Evolutionary conservation across 768 basidiomycete species (phyloP), one percentile per base, ranked within the genome.

Genomic region (Cystobasidium tubakii): DNA sequence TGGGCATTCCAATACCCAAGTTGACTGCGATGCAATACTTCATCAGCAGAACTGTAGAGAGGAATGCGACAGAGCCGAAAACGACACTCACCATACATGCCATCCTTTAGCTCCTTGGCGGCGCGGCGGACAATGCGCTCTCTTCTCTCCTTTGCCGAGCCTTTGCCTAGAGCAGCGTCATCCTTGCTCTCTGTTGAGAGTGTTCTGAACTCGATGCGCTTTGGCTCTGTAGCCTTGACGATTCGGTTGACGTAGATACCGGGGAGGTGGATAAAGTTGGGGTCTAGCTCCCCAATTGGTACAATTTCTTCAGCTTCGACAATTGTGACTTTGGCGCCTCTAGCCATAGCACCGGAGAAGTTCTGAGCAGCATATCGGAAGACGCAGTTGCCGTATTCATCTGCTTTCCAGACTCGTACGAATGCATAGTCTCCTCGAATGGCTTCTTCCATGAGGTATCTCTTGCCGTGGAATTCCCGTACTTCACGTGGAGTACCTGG

Each of bases 291-390:
- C 15, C 92, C 92, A 34, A 87, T 82, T 1, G 92, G 89, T 29
- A 95, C 91, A 72, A 96, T 92, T 77, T 91, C 83, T 79, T 96
- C 92, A 0, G 92, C 92, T 85, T 96, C 92, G 66, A 96, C 89
- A 74, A 96, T 91, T 7, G 92, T 94, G 64, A 94, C 78, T 78
- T 88, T 90, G 0, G 92, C 92, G 63, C 90, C 90, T 78, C 90
- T 88, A 0, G 89, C 93, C 92, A 95, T 94, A 21, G 86, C 88
- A 1, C 87, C 85, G 79, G 84, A 88, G 81, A 93, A 96, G 81
- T 95, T 94, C 79, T 95, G 89, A 54, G 91, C 10, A 1, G 78
- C 84, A 71, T 78, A 90, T 89, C 91, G 85, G 85, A 96, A 96
- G 50, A 93, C 87, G 77, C 88, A 89, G 81, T 96, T 96, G 1